Conservation (phyloP, 2,329 filamentous ascomycete species). For the Ceratocystis eucalypticola region DNA sequence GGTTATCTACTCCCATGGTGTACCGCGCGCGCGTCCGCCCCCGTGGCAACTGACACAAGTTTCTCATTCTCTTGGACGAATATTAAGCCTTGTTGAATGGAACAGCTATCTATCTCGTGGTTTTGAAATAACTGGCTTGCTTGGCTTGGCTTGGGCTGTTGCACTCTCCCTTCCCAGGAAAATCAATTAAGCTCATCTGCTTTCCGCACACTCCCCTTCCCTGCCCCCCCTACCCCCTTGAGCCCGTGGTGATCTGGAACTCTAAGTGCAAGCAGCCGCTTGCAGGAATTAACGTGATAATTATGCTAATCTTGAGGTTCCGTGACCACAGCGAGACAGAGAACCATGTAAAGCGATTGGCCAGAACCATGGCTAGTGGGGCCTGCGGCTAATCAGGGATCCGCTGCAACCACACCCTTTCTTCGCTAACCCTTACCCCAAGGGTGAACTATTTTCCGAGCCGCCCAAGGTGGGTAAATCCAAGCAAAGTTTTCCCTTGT, state of each 20-base stretch:
- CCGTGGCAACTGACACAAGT: too few species aligned
- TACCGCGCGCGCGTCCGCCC: too few species aligned
- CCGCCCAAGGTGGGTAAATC: background rate
- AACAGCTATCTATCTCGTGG: too few species aligned
- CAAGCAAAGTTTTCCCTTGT: background rate
- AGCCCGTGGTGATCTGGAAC: background rate
- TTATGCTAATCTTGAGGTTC: background rate
- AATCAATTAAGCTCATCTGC: background rate
- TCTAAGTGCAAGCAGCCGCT: background rate
- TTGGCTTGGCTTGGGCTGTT: background rate
- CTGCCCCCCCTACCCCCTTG: background rate
- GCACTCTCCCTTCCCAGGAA: background rate
- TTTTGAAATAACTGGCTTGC: background rate
- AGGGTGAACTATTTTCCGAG: background rate
- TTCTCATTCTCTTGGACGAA: too few species aligned
- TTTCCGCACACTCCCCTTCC: background rate
- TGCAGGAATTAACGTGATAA: background rate
- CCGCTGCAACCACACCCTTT: background rate
- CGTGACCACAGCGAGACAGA: background rate
- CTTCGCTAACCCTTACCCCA: background rate
- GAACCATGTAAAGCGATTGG: conserved; percentile 13
- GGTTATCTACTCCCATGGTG: too few species aligned
- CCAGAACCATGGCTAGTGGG: background rate
- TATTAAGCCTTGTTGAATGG: too few species aligned
- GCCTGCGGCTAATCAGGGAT: background rate